Conservation (phyloP, 1,284 basidiomycete species). For the Trametes polyzona region DNA sequence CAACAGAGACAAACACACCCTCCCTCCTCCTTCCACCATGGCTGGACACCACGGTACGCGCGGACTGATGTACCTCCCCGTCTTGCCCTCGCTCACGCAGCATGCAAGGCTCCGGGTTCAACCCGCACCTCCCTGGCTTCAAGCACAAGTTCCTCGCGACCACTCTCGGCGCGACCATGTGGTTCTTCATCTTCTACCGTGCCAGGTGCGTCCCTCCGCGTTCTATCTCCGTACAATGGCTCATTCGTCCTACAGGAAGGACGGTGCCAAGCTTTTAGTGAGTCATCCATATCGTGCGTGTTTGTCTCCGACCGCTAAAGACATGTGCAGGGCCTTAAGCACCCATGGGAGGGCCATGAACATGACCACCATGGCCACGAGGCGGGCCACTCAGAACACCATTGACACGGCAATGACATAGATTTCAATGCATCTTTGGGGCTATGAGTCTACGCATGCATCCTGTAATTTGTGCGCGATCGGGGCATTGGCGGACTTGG, state of each 20-base stretch:
- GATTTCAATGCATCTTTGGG: not conserved
- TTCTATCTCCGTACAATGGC: not conserved
- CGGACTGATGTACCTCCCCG: not conserved
- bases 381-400: slow-evolving; percentile 46
- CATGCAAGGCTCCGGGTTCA: slow-evolving; percentile 60
- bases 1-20: slow-evolving; percentile 26
- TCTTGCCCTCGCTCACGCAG: not conserved
- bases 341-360: slow-evolving; percentile 62
- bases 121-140: slow-evolving; percentile 82
- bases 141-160: slow-evolving; percentile 82
- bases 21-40: slow-evolving; percentile 35
- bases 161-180: slow-evolving; percentile 89
- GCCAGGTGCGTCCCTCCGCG: slow-evolving; percentile 69
- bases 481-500: too few species aligned
- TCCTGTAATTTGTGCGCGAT: not conserved
- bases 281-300: slow-evolving; percentile 21
- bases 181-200: slow-evolving; percentile 98
- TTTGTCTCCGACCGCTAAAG: slow-evolving; percentile 7
- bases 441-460: too few species aligned
- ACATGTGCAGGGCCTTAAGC: slow-evolving; percentile 49
- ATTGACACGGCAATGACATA: slow-evolving; percentile 11
- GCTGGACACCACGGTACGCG: slow-evolving; percentile 39
- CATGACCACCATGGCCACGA: slow-evolving; percentile 54
- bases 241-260: slow-evolving; percentile 52
- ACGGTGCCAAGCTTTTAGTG: slow-evolving; percentile 76